Base-by-base conservation (phyloP, 2,329 filamentous ascomycete genomes). In the Trichoderma citrinoviride region DNA sequence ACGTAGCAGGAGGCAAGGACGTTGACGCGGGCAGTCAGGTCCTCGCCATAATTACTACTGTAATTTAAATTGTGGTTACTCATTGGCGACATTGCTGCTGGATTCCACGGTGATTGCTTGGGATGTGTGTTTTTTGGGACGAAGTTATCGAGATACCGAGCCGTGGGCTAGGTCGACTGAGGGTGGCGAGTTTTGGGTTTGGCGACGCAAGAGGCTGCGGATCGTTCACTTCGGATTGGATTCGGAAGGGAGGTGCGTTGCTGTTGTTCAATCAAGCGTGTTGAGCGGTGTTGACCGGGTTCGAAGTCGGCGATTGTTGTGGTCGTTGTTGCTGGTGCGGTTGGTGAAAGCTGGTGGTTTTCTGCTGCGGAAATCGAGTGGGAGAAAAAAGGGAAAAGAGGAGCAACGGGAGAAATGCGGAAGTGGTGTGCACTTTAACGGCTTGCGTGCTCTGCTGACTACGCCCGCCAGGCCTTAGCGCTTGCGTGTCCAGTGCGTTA, bases 1-100 rank as follows among this genome's bases (percentile, higher is more conserved):
- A 91, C 83, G 82, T 97, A 97, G 86, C 92, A 96, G 78, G 89
- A 93, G 81, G 93, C 93, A 82, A 94, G 89, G 80, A 95, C 88
- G 78, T 90, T 90, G 82, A 87, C 83, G 78, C 82, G 82, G 73
- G 85, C 84, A 80, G 78, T 82, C 79, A 81, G 81, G 81, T 80
- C 84, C 83, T 86, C 86, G 84, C 87, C 85, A 85, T 88, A 91
- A 91, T 87, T 90, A 88, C 85, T 91, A 86, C 85, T 87, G 84
- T 84, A 85, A 83, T 82, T 87, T 81, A 82, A 83, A 80, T 81
- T 86, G 79, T 85, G 84, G 78, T 85, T 83, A 84, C 87, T 91
- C 87, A 91, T 91, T 84, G 84, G 82, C 82, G 85, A 82, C 85
- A 87, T 87, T 80, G 71, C 67, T 74, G 57, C 69, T 67, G 68